These are phyloP conservation scores for Elsinoe fawcettii DNA, from an alignment of 2,329 filamentous ascomycete genomes.

Conservation along the genomic window DNA sequence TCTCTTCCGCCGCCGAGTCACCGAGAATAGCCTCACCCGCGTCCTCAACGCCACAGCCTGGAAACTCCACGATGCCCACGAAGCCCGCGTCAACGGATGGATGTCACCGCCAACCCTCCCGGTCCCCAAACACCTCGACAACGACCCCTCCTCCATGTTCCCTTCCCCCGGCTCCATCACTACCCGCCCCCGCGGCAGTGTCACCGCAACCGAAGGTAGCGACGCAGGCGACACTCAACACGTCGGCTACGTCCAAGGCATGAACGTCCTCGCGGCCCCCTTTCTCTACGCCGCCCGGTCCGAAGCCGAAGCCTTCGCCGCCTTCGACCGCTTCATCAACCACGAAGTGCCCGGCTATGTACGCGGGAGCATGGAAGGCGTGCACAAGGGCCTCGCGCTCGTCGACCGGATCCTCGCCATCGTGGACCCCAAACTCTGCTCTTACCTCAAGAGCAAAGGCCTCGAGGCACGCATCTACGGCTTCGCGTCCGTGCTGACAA, in stretches of 20 bases:
- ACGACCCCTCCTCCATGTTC: conserved; percentile 40
- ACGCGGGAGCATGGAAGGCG: conserved; percentile 91
- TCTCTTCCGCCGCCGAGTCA: conserved; percentile 91
- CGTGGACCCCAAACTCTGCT: conserved; percentile 79
- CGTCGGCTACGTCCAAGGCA: conserved; percentile 92
- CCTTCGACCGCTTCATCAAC: conserved; percentile 82
- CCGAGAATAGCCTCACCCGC: conserved; percentile 88
- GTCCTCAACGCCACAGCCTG: conserved; percentile 92
- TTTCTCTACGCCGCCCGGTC: conserved; percentile 92
- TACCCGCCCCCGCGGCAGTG: conserved; percentile 27
- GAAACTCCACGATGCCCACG: conserved; percentile 74
- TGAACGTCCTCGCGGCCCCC: conserved; percentile 95
- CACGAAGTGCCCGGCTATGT: conserved; percentile 89
- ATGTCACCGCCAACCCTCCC: conserved; percentile 41
- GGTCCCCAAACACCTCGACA: conserved; percentile 43
- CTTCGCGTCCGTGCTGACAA: conserved; percentile 86
- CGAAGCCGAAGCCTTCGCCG: conserved; percentile 88
- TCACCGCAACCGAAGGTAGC: conserved; percentile 55
- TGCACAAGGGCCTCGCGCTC: conserved; percentile 81
- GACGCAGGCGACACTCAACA: conserved; percentile 54
- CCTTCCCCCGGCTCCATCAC: conserved; percentile 28
- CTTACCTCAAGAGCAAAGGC: conserved; percentile 76
- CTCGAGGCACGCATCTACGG: conserved; percentile 93
- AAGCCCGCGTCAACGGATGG: conserved; percentile 49
- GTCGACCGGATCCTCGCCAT: conserved; percentile 89